Evolutionary conservation across 2,329 filamentous ascomycete species (phyloP).

Genomic region (Pseudogymnoascus sp.): DNA sequence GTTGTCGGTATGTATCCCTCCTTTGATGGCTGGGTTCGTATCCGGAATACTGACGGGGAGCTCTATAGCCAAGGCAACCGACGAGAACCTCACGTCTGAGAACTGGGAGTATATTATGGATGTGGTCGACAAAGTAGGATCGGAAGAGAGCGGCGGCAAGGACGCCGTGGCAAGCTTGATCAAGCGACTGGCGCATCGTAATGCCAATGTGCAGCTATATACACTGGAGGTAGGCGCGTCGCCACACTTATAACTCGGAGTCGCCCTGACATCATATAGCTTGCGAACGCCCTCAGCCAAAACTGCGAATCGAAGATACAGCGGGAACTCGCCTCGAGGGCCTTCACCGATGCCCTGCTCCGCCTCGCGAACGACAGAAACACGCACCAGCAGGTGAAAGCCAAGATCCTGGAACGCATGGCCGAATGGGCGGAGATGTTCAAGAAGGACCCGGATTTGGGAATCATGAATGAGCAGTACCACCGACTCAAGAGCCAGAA

Average conservation of each 20-base stretch:
- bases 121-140: constrained; percentile 37
- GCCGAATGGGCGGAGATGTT: constrained; percentile 96
- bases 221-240: constrained; percentile 52
- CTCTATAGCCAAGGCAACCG: constrained; percentile 69
- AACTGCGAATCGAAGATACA: constrained; percentile 66
- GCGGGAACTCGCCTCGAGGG: constrained; percentile 63
- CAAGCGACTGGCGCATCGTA: constrained; percentile 66
- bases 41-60: not conserved
- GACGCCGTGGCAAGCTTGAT: constrained; percentile 67
- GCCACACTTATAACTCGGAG: not conserved
- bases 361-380: constrained; percentile 90
- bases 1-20: constrained; percentile 51
- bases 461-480: constrained; percentile 96
- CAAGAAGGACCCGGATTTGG: constrained; percentile 77
- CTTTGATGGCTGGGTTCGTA: not conserved
- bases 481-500: constrained; percentile 77
- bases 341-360: constrained; percentile 83
- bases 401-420: constrained; percentile 96
- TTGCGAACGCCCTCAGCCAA: constrained; percentile 66
- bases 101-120: constrained; percentile 60
- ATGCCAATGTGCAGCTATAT: constrained; percentile 74
- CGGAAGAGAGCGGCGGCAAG: constrained; percentile 46
- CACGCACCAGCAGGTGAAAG: constrained; percentile 92
- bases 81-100: constrained; percentile 79
- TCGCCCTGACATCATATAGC: constrained; percentile 34